Percentiles rank a stretch among this genome's conserved stretches.
phyloP scores from a whole-genome alignment of 306 rosid species.

The Mimosa bimucronata region DNA sequence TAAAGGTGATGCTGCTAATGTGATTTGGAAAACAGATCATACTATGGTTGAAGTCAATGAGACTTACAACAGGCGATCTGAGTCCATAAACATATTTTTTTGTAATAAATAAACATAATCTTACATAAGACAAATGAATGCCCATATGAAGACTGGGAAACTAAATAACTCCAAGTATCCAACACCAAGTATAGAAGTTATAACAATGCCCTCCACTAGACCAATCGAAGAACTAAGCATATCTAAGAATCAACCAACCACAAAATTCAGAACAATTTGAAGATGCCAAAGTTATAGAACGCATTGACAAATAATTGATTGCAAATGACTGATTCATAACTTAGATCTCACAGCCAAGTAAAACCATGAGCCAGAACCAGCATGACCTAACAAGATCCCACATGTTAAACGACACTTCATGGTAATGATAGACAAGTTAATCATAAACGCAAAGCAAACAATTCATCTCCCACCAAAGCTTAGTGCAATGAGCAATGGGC shows the following conservation, averaged over 20 bases:
- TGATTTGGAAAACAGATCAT: not conserved
- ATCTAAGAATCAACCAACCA: not conserved
- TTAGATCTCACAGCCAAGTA: conserved; percentile 1
- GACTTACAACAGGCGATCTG: not conserved
- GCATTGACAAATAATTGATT: conserved; percentile 2
- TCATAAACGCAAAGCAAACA: not conserved
- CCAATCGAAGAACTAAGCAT: conserved; percentile 15
- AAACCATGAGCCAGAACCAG: conserved; percentile 17
- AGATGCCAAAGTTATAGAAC: conserved; percentile 12
- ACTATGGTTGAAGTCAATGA: not conserved
- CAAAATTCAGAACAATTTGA: conserved; percentile 23
- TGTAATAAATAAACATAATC: not conserved
- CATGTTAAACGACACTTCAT: not conserved
- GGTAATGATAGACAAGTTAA: conserved; percentile 8
- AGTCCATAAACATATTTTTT: not conserved
- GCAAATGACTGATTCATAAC: not conserved
- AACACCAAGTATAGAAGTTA: not conserved
- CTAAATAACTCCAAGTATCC: conserved; percentile 24
- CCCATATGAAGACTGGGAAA: not conserved
- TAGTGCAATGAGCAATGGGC: conserved; percentile 22
- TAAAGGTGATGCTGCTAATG: conserved; percentile 5
- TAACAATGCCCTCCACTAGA: conserved; percentile 12
- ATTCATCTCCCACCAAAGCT: not conserved
- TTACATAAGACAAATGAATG: conserved; percentile 23
- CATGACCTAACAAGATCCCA: conserved; percentile 8